Conservation (phyloP, 2,329 filamentous ascomycete genomes). For the Botrytis cinerea region DNA sequence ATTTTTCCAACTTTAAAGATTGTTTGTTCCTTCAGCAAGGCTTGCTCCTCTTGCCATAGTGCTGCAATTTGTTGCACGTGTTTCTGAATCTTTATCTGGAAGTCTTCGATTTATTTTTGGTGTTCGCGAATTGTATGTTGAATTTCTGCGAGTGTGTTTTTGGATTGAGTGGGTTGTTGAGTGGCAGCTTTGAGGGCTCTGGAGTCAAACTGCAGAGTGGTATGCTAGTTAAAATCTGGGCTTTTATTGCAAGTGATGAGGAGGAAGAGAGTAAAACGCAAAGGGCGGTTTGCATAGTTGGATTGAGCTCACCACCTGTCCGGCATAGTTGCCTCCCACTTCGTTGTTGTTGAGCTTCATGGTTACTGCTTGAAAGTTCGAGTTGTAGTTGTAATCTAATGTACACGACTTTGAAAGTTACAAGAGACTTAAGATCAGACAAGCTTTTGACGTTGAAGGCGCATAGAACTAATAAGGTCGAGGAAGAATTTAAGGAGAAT, state of each 20-base stretch:
- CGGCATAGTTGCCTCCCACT: not conserved
- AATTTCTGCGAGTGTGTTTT: not conserved
- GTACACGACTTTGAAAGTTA: not conserved
- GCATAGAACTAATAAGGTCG: not conserved
- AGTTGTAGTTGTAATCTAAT: not conserved
- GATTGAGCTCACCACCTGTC: not conserved
- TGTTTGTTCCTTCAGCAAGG: not conserved
- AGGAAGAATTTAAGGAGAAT: not conserved
- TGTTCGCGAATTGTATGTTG: not conserved
- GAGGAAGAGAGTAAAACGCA: no score
- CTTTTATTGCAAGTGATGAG: fast-evolving
- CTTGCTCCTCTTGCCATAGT: not conserved
- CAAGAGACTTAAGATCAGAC: fast-evolving
- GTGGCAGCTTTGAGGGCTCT: not conserved
- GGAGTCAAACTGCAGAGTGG: not conserved
- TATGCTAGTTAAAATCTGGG: not conserved
- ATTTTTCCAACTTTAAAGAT: not conserved
- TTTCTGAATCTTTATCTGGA: not conserved
- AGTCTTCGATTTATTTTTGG: not conserved
- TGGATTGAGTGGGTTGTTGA: not conserved
- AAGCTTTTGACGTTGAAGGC: not conserved
- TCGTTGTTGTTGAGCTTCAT: not conserved
- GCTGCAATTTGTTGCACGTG: not conserved
- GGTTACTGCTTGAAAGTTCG: not conserved
- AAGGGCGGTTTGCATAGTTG: not conserved